A percentile compares a stretch with the other conserved stretches of the same genome.
Conservation (phyloP, 2,329 filamentous ascomycete species). For the Aspergillus sp. region DNA sequence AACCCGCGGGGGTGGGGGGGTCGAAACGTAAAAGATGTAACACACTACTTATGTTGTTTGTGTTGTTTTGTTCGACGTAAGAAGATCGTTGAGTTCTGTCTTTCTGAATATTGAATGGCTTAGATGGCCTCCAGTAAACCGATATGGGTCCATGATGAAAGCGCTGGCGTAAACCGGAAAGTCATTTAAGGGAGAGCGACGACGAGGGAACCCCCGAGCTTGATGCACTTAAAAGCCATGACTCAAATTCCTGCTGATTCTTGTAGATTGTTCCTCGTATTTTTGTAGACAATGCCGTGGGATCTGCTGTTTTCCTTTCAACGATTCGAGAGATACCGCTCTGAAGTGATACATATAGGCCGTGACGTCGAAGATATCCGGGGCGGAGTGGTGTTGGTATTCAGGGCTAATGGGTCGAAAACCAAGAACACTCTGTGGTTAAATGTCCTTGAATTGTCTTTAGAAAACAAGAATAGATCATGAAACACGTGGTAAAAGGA, state of each 20-base stretch:
- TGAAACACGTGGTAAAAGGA: background rate
- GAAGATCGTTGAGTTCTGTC: slow-evolving; percentile 3
- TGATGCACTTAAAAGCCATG: slow-evolving; percentile 20
- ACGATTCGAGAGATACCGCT: slow-evolving; percentile 6
- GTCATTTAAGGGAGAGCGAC: slow-evolving; percentile 23
- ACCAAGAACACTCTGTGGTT: slow-evolving; percentile 5
- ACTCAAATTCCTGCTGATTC: slow-evolving; percentile 1
- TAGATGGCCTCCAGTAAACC: slow-evolving; percentile 24
- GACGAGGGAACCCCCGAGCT: slow-evolving; percentile 19
- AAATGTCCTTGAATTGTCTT: background rate
- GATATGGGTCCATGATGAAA: slow-evolving; percentile 26
- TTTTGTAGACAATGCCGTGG: slow-evolving; percentile 1
- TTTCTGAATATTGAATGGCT: slow-evolving; percentile 19
- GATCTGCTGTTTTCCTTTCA: slow-evolving; percentile 4
- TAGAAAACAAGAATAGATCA: background rate
- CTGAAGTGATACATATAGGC: slow-evolving; percentile 18
- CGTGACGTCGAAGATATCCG: slow-evolving; percentile 2
- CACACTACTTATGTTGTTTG: background rate
- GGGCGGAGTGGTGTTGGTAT: slow-evolving; percentile 1
- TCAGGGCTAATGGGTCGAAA: background rate
- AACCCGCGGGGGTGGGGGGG: too few species aligned
- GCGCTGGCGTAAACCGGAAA: slow-evolving; percentile 14
- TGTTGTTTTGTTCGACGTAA: slow-evolving; percentile 1
- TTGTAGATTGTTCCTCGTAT: slow-evolving; percentile 5
- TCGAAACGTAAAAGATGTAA: background rate